A percentile compares a stretch with the other conserved stretches of the same genome.
These are phyloP conservation scores for Dalbergia oliveri DNA, from an alignment of 306 rosid genomes.

Conservation along the genomic window DNA sequence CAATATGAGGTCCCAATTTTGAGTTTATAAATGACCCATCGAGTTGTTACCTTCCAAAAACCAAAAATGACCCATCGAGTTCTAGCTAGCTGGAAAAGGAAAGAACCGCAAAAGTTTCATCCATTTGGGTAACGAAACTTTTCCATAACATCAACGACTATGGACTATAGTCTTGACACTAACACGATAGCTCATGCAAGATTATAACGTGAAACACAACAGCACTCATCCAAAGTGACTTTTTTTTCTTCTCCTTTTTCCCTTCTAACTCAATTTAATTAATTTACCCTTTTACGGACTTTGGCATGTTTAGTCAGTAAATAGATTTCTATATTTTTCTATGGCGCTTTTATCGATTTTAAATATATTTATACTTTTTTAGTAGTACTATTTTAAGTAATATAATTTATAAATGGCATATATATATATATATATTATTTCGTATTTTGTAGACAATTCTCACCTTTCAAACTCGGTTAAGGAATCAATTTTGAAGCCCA, in stretches of 20 bases:
- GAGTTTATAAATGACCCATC: background rate
- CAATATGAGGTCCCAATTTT: background rate
- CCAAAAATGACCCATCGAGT: background rate
- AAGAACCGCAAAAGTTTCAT: slow-evolving; percentile 2
- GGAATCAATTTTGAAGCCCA: too few species aligned
- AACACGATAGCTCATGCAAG: background rate
- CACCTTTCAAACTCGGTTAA: too few species aligned
- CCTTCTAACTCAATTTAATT: background rate
- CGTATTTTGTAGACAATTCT: too few species aligned
- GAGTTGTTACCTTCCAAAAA: background rate
- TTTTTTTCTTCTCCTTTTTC: background rate
- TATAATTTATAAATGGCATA: too few species aligned
- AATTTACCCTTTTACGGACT: too few species aligned
- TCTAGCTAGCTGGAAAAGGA: slow-evolving; percentile 5
- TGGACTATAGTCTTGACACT: background rate
- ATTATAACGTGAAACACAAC: background rate
- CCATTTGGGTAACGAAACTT: background rate
- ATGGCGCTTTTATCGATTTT: background rate
- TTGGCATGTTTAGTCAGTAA: too few species aligned
- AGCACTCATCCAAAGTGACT: background rate
- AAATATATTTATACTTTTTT: too few species aligned
- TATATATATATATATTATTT: too few species aligned
- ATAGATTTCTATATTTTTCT: background rate
- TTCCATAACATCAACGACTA: background rate
- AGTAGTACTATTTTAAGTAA: too few species aligned